phyloP scores from a whole-genome alignment of 441 rosid species.

The Theobroma grandiflorum region DNA sequence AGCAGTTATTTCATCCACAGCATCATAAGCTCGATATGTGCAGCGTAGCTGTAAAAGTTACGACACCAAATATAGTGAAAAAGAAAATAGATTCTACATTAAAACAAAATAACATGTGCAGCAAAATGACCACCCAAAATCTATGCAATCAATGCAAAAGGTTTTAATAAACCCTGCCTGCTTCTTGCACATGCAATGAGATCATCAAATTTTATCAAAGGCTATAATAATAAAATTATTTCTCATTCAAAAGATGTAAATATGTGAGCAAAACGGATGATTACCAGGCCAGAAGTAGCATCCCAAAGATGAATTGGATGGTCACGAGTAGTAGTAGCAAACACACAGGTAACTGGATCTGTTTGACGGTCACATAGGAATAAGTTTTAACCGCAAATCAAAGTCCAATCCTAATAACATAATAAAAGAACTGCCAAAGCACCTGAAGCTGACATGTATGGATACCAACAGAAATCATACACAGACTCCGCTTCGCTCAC shows the following conservation, averaged over 20 bases:
- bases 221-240: not conserved
- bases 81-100: not conserved
- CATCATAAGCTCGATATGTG: constrained; percentile 95
- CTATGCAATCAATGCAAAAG: not conserved
- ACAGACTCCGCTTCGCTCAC: constrained; percentile 87
- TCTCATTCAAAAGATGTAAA: not conserved
- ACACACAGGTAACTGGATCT: constrained; percentile 91
- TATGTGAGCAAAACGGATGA: constrained; percentile 24
- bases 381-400: not conserved
- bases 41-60: constrained; percentile 83
- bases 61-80: constrained; percentile 29
- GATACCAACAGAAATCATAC: constrained; percentile 93
- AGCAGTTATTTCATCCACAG: constrained; percentile 93
- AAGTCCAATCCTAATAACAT: not conserved
- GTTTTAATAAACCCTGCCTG: constrained; percentile 4
- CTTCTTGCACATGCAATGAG: constrained; percentile 10
- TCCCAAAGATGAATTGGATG: constrained; percentile 99
- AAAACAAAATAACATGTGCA: no score
- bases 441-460: constrained; percentile 88
- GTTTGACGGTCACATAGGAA: constrained; percentile 28
- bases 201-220: constrained; percentile 21
- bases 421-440: constrained; percentile 6
- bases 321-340: constrained; percentile 87
- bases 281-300: constrained; percentile 90
- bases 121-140: no score